A percentile compares a stretch with the other conserved stretches of the same genome.
Evolutionary conservation across 192 early-diverging fungal genomes (phyloP).

Genomic region (Backusella australiensis): DNA sequence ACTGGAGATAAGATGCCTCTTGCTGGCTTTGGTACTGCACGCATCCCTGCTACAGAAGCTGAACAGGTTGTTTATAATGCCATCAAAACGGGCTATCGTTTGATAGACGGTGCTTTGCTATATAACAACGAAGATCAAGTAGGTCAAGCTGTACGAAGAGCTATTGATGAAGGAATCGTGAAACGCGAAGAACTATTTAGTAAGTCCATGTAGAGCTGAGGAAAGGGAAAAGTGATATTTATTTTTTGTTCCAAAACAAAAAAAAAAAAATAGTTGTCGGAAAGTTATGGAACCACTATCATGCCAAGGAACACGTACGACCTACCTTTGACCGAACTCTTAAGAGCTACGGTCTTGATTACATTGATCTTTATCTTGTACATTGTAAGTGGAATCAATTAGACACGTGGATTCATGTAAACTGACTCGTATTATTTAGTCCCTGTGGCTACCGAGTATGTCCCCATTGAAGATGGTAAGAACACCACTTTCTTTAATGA

Average conservation of each 20-base stretch:
- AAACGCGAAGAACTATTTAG: slow-evolving; percentile 49
- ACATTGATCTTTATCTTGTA: slow-evolving; percentile 69
- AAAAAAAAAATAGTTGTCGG: neutral
- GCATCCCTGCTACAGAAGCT: slow-evolving; percentile 38
- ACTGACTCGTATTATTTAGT: neutral
- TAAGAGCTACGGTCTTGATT: slow-evolving; percentile 40
- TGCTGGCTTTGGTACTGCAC: slow-evolving; percentile 50
- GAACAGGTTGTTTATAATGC: slow-evolving; percentile 40
- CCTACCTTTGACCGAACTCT: no score
- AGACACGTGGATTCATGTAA: no score
- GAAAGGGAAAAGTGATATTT: neutral
- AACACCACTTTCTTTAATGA: slow-evolving; percentile 45
- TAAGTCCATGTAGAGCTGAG: neutral
- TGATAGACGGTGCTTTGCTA: slow-evolving; percentile 50
- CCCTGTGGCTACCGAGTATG: slow-evolving; percentile 20
- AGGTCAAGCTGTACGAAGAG: slow-evolving; percentile 49
- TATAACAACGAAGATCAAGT: slow-evolving; percentile 66
- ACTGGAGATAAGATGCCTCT: slow-evolving; percentile 51
- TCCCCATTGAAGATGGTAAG: slow-evolving; percentile 48
- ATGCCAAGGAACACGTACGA: no score
- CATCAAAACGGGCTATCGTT: slow-evolving; percentile 34
- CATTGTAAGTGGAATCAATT: slow-evolving; percentile 43
- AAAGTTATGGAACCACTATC: slow-evolving; percentile 16
- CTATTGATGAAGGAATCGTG: slow-evolving; percentile 47
- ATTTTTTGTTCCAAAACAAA: neutral